A percentile compares a stretch with the other conserved stretches of the same genome.
phyloP scores from a whole-genome alignment of 2,329 filamentous ascomycete genomes.

The Botryotinia narcissicola region DNA sequence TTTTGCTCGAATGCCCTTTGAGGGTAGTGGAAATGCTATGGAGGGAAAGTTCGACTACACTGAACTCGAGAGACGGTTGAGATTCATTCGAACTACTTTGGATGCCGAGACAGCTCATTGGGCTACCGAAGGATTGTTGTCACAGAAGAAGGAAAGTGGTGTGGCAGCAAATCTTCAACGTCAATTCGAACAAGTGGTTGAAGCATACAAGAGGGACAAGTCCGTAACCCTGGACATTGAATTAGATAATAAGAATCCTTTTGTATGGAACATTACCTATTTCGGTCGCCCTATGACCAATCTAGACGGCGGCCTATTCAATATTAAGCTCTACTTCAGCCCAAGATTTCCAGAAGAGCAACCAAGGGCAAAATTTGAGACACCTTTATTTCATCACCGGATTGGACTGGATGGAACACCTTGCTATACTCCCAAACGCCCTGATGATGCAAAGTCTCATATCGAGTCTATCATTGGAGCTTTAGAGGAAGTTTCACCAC shows the following conservation, averaged over 20 bases:
- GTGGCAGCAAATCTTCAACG: conserved; percentile 79
- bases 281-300: conserved; percentile 92
- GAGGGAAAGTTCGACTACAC: conserved; percentile 81
- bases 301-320: conserved; percentile 86
- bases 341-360: conserved; percentile 85
- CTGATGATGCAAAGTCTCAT: conserved; percentile 77
- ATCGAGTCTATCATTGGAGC: conserved; percentile 78
- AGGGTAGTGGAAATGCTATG: conserved; percentile 75
- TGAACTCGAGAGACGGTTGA: conserved; percentile 67
- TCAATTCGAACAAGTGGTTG: conserved; percentile 79
- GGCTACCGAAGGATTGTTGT: conserved; percentile 64
- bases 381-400: conserved; percentile 81
- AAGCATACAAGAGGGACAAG: conserved; percentile 69
- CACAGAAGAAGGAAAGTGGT: conserved; percentile 64
- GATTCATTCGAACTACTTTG: conserved; percentile 65
- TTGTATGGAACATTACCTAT: conserved; percentile 84
- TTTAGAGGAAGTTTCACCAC: conserved; percentile 83
- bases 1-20: conserved; percentile 88
- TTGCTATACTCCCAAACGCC: conserved; percentile 72
- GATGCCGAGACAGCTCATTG: conserved; percentile 70
- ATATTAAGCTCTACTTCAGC: conserved; percentile 75
- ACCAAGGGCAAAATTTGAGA: conserved; percentile 78
- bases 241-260: conserved; percentile 79
- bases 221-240: conserved; percentile 71
- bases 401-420: conserved; percentile 77